These are phyloP conservation scores for Rhinocladiella mackenziei DNA, from an alignment of 2,329 filamentous ascomycete genomes.

Conservation along the genomic window DNA sequence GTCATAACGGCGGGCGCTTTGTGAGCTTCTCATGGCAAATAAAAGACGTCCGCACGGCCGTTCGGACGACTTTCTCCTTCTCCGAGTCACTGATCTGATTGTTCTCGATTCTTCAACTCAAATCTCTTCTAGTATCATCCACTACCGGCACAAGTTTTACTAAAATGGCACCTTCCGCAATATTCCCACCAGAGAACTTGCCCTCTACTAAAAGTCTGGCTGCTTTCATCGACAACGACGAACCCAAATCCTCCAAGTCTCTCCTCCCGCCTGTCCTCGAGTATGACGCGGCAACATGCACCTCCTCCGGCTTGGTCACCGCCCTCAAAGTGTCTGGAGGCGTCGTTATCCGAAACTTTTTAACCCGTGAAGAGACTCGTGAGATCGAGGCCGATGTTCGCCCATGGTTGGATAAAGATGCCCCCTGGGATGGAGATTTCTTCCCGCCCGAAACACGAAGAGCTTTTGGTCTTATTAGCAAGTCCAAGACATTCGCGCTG, in stretches of 20 bases:
- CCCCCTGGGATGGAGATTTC: constrained; percentile 25
- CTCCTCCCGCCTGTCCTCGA: constrained; percentile 16
- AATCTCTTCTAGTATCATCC: no score
- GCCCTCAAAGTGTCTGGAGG: constrained; percentile 20
- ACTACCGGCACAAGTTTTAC: no score
- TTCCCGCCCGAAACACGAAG: constrained; percentile 28
- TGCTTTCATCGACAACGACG: no score
- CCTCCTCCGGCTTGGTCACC: constrained; percentile 14
- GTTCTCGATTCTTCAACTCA: no score
- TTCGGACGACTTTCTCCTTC: no score
- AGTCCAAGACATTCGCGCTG: constrained; percentile 22
- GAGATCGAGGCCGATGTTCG: constrained; percentile 16
- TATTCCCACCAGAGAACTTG: no score
- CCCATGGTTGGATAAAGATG: constrained; percentile 22
- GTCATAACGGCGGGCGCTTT: no score
- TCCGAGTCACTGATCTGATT: no score
- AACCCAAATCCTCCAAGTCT: constrained; percentile 14
- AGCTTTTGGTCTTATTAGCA: constrained; percentile 23
- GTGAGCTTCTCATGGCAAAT: no score
- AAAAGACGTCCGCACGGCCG: no score
- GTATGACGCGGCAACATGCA: constrained; percentile 11
- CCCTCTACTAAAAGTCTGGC: no score
- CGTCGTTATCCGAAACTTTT: constrained; percentile 21
- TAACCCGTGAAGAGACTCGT: constrained; percentile 12
- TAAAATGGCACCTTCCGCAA: no score